Percentiles rank a stretch among this genome's conserved stretches.
Evolutionary conservation across 805 yeast genomes (phyloP).

Genomic region (Teunomyces tritomae): DNA sequence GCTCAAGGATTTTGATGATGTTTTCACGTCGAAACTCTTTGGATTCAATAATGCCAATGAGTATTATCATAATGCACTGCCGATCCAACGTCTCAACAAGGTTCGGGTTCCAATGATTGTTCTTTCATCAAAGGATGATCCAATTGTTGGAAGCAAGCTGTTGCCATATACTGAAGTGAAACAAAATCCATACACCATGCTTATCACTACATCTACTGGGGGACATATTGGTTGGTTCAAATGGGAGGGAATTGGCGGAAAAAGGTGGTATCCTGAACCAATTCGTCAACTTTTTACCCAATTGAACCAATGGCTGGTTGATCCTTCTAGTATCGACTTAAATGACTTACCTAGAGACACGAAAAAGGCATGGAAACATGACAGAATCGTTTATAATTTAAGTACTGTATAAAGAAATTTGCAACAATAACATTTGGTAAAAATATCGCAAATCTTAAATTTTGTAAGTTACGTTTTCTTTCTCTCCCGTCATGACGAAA

Average conservation of each 20-base stretch:
- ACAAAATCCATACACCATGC: constrained; percentile 56
- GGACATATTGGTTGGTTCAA: constrained; percentile 65
- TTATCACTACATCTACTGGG: constrained; percentile 62
- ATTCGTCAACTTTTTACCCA: constrained; percentile 32
- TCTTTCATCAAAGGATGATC: constrained; percentile 66
- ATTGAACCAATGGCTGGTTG: constrained; percentile 27
- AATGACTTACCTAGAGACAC: constrained; percentile 27
- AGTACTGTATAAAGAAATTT: background rate
- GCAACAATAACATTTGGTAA: background rate
- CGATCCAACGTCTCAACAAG: constrained; percentile 52
- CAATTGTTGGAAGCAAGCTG: constrained; percentile 53
- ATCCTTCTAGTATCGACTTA: constrained; percentile 9
- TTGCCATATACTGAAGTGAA: constrained; percentile 51
- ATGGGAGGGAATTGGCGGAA: constrained; percentile 13
- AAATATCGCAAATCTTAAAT: background rate
- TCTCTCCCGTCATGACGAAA: background rate
- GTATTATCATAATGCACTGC: constrained; percentile 66
- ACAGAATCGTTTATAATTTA: constrained; percentile 21
- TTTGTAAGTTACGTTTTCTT: background rate
- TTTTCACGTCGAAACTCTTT: constrained; percentile 57
- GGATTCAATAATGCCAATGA: constrained; percentile 62
- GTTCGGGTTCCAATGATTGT: constrained; percentile 62
- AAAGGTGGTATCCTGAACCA: constrained; percentile 41
- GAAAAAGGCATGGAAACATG: constrained; percentile 32
- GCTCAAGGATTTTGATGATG: constrained; percentile 58